Evolutionary conservation across 371 early-diverging fungal species (phyloP), one percentile per base, ranked within the genome.

Genomic region (Syncephalastrum sp.): DNA sequence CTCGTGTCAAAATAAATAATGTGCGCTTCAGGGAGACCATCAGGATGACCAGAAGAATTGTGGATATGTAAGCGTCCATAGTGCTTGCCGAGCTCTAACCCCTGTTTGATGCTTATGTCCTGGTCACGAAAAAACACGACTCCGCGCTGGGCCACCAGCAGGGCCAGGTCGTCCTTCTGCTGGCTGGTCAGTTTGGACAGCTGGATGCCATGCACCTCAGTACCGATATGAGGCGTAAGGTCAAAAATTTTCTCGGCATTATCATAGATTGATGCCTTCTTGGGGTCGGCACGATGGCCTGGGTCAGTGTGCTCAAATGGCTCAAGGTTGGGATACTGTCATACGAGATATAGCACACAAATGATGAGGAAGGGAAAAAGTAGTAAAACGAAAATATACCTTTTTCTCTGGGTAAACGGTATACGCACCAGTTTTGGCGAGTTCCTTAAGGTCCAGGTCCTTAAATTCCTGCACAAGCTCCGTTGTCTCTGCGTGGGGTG

Each of bases 41-140:
- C 55, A 7, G 62, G 62, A 43, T 70, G 66, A 8, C 66, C 66
- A 47, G 41, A 68, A 24, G 69, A 64, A 15, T 79, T 80, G 54
- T 85, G 86, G 16, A 81, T 57, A 56, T 85, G 86, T 56, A 60
- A 75, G 66, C 47, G 70, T 21, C 81, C 82, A 67, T 71, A 81
- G 41, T 79, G 71, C 14, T 63, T 59, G 7, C 80, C 83, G 12
- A 86, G 68, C 42, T 77, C 81, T 25, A 75, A 49, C 25, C 71
- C 78, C 58, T 82, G 72, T 23, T 82, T 70, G 55, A 67, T 56
- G 55, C 70, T 72, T 33, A 83, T 43, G 53, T 82, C 81, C 61
- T 86, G 87, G 48, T 82, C 67, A 10, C 82, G 70, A 60, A 86
- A 78, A 56, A 82, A 84, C 12, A 85, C 87, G 10, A 86, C 85